These are phyloP conservation scores for Phyllostachys edulis DNA, from an alignment of 176 grass and related monocot species.

Conservation along the genomic window DNA sequence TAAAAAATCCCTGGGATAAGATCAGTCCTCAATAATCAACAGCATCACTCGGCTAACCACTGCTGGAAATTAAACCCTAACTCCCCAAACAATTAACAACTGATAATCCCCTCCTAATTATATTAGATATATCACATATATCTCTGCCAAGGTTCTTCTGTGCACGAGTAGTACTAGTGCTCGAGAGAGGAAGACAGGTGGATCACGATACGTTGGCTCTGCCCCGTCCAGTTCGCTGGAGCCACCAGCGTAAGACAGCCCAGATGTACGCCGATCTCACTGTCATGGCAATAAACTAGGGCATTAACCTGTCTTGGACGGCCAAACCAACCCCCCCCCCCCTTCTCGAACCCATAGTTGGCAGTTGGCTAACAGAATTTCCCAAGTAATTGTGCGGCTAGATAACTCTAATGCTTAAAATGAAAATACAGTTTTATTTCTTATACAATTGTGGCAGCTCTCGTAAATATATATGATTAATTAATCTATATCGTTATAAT, in stretches of 20 bases:
- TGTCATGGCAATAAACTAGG: constrained; percentile 28
- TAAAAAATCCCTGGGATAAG: constrained; percentile 18
- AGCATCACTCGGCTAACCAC: not conserved
- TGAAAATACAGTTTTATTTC: no score
- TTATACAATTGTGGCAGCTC: no score
- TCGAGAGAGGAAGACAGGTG: not conserved
- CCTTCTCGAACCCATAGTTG: not conserved
- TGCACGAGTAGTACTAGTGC: not conserved
- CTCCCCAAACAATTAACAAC: not conserved
- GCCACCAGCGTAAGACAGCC: not conserved
- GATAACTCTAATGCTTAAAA: no score
- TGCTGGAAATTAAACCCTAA: not conserved
- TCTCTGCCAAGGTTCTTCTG: not conserved
- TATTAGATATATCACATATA: not conserved
- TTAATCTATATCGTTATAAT: no score
- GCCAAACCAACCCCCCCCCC: constrained; percentile 13
- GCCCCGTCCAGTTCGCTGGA: not conserved
- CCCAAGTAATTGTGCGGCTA: no score
- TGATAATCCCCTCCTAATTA: not conserved
- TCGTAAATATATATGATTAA: no score
- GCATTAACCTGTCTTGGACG: not conserved
- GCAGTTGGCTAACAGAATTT: not conserved
- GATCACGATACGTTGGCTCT: not conserved
- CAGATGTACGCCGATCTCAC: constrained; percentile 19
- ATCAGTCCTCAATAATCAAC: not conserved